Evolutionary conservation across 2,329 filamentous ascomycete genomes (phyloP).

Genomic region (Chrysoporthe cubensis): DNA sequence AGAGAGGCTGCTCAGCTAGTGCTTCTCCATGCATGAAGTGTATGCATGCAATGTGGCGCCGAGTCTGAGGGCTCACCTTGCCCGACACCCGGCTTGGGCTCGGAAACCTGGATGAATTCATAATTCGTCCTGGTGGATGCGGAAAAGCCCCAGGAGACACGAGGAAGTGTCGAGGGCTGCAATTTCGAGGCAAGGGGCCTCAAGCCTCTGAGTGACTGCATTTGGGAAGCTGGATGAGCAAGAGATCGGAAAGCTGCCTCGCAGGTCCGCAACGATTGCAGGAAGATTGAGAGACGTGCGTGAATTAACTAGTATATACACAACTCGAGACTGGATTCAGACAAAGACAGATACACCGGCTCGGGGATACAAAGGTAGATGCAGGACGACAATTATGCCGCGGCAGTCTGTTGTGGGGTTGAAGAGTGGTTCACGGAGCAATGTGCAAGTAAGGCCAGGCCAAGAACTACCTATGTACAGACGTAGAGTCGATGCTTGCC

Average conservation of each 20-base stretch:
- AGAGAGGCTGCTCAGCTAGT: conserved; percentile 11
- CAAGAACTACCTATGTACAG: background rate
- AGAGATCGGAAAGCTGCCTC: background rate
- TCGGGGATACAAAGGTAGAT: background rate
- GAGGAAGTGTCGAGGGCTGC: conserved; percentile 60
- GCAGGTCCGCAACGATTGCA: background rate
- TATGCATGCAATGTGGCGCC: background rate
- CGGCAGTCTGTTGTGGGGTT: no score
- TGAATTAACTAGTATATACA: background rate
- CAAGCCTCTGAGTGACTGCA: conserved; percentile 61
- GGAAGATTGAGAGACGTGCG: background rate
- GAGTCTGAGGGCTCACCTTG: conserved; percentile 63
- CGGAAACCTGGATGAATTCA: conserved; percentile 81
- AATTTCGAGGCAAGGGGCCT: conserved; percentile 65
- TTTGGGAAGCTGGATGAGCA: conserved; percentile 31
- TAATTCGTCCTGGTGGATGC: conserved; percentile 57
- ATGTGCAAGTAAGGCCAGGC: background rate
- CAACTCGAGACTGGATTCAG: background rate
- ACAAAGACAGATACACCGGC: background rate
- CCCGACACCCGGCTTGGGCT: conserved; percentile 85
- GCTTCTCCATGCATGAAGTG: conserved; percentile 1
- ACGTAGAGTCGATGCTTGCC: conserved; percentile 6
- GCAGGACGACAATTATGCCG: background rate
- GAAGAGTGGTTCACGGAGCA: no score
- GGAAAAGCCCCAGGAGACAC: conserved; percentile 57